Conservation (phyloP, 2,329 filamentous ascomycete genomes). For the Phialophora chinensis region DNA sequence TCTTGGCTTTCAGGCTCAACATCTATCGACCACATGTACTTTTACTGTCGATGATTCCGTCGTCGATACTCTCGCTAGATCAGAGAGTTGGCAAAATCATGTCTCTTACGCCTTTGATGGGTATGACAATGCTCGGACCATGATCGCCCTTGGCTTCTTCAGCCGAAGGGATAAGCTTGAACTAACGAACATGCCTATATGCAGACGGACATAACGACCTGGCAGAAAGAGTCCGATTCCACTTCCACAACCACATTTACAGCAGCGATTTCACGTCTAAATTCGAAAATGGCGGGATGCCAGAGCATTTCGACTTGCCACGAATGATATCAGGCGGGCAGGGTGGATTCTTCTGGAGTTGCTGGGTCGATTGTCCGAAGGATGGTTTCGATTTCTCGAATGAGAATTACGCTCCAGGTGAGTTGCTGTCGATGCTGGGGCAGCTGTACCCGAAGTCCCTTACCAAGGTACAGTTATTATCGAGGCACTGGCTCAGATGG, state of each 20-base stretch:
- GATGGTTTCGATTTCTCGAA: constrained; percentile 56
- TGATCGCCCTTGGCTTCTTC: neutral
- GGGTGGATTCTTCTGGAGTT: constrained; percentile 90
- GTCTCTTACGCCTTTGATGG: constrained; percentile 59
- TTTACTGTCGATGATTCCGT: constrained; percentile 12
- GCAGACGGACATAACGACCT: constrained; percentile 83
- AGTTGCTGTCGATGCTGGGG: neutral
- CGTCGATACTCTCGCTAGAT: constrained; percentile 39
- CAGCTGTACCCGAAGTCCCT: neutral
- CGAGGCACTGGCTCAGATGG: constrained; percentile 74
- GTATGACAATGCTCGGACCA: constrained; percentile 8
- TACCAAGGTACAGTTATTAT: constrained; percentile 59
- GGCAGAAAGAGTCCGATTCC: constrained; percentile 70
- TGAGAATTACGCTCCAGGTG: constrained; percentile 34
- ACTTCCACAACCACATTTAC: constrained; percentile 80
- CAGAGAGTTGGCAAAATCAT: constrained; percentile 53
- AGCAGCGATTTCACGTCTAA: constrained; percentile 70
- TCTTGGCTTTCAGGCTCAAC: neutral
- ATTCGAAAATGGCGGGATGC: constrained; percentile 73
- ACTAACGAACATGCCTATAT: neutral
- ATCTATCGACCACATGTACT: neutral
- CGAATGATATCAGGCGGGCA: constrained; percentile 67
- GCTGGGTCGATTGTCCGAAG: constrained; percentile 76
- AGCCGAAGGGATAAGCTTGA: neutral
- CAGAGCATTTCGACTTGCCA: constrained; percentile 76